Evolutionary conservation across 768 basidiomycete genomes (phyloP).

Genomic region (Suillus fuscotomentosus): DNA sequence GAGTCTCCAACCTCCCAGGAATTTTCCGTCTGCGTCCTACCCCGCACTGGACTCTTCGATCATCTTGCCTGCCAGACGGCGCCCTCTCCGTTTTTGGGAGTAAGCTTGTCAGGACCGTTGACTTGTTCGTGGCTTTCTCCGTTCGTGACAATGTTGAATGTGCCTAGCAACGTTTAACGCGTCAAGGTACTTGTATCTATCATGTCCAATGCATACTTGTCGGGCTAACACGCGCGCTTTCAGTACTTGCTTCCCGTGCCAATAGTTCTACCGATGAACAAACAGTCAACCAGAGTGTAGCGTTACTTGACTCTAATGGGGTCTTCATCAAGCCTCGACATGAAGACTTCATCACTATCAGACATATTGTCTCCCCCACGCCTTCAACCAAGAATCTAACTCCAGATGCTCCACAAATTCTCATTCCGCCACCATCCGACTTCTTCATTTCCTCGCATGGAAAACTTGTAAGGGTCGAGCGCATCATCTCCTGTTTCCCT

Average conservation of each 20-base stretch:
- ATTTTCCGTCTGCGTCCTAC: too few species aligned
- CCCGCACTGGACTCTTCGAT: too few species aligned
- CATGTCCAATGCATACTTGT: background rate
- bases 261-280: conserved; percentile 18
- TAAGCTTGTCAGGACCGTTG: too few species aligned
- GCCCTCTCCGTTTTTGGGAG: too few species aligned
- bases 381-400: background rate
- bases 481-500: conserved; percentile 56
- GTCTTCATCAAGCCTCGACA: conserved; percentile 17
- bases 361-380: background rate
- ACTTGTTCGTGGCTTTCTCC: too few species aligned
- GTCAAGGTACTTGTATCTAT: background rate
- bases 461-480: conserved; percentile 57
- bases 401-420: conserved; percentile 23
- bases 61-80: too few species aligned
- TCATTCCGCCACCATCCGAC: conserved; percentile 74
- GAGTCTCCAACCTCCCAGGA: too few species aligned
- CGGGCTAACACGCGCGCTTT: too few species aligned
- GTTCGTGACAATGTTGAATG: too few species aligned
- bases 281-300: conserved; percentile 21
- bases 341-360: conserved; percentile 3
- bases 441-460: conserved; percentile 71
- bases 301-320: conserved; percentile 22
- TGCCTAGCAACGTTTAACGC: background rate
- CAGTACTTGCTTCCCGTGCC: conserved; percentile 11